A percentile compares a stretch with the other conserved stretches of the same genome.
Conservation (phyloP, 2,329 filamentous ascomycete species). For the Lachnellula arida region DNA sequence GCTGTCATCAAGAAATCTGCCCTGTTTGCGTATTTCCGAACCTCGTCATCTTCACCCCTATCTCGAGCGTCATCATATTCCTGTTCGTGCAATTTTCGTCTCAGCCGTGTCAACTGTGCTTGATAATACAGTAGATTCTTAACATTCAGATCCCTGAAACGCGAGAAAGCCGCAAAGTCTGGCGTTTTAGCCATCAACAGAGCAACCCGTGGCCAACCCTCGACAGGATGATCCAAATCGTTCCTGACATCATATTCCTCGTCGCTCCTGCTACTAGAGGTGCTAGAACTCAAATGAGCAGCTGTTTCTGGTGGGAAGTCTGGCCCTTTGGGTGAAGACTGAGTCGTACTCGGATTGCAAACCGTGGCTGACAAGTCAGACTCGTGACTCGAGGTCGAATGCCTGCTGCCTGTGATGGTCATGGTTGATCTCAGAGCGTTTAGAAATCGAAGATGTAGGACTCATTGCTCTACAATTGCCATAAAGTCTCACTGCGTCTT, state of each 20-base stretch:
- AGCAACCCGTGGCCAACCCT: slow-evolving; percentile 8
- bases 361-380: background rate
- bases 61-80: slow-evolving; percentile 3
- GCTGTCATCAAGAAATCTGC: background rate
- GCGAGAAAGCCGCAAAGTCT: slow-evolving; percentile 6
- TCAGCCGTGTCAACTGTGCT: slow-evolving; percentile 2
- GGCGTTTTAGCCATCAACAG: slow-evolving; percentile 6
- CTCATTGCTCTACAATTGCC: too few relatives aligned
- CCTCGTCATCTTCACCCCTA: background rate
- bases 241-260: background rate
- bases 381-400: background rate
- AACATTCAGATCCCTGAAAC: slow-evolving; percentile 8
- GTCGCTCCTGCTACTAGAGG: background rate
- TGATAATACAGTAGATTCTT: slow-evolving; percentile 13
- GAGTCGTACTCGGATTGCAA: background rate
- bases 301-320: background rate
- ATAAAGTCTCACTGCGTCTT: background rate
- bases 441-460: too few relatives aligned
- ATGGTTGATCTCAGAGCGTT: background rate
- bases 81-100: background rate
- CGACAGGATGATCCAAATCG: background rate
- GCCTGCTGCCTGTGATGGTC: background rate
- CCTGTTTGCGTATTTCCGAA: background rate
- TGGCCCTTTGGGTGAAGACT: background rate
- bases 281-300: background rate